phyloP scores from a whole-genome alignment of 768 basidiomycete species.

The Pleurotus pulmonarius region DNA sequence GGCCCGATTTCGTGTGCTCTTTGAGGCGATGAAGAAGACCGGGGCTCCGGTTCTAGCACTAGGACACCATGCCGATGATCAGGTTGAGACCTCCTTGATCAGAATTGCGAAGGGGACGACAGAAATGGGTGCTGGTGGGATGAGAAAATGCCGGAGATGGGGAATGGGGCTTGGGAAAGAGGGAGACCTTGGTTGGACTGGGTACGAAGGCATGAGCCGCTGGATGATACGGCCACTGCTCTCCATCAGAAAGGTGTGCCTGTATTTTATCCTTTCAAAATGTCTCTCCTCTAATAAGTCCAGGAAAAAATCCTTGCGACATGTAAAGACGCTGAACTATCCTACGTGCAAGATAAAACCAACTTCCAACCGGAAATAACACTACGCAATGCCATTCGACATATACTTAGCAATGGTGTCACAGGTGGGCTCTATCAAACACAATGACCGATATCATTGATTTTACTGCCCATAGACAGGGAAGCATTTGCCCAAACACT shows the following conservation, averaged over 20 bases:
- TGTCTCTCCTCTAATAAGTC: conserved; percentile 7
- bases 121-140: conserved; percentile 57
- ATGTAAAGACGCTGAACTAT: conserved; percentile 56
- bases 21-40: conserved; percentile 37
- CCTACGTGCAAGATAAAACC: conserved; percentile 64
- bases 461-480: conserved; percentile 8
- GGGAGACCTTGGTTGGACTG: conserved; percentile 35
- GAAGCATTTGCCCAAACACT: background rate
- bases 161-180: conserved; percentile 61
- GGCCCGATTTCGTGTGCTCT: conserved; percentile 54
- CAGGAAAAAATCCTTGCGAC: conserved; percentile 82
- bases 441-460: background rate
- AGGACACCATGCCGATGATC: conserved; percentile 81
- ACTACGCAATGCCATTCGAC: conserved; percentile 69
- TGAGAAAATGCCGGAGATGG: conserved; percentile 65
- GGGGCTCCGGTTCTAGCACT: conserved; percentile 48
- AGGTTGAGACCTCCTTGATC: conserved; percentile 78
- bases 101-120: conserved; percentile 59
- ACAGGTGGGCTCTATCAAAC: background rate
- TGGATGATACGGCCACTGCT: conserved; percentile 77
- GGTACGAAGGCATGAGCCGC: conserved; percentile 53
- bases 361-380: conserved; percentile 76
- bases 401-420: conserved; percentile 26
- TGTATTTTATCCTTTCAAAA: background rate
- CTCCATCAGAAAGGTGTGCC: conserved; percentile 59